phyloP scores from a whole-genome alignment of 2,329 filamentous ascomycete species.

The Monilinia vaccinii-corymbosi region DNA sequence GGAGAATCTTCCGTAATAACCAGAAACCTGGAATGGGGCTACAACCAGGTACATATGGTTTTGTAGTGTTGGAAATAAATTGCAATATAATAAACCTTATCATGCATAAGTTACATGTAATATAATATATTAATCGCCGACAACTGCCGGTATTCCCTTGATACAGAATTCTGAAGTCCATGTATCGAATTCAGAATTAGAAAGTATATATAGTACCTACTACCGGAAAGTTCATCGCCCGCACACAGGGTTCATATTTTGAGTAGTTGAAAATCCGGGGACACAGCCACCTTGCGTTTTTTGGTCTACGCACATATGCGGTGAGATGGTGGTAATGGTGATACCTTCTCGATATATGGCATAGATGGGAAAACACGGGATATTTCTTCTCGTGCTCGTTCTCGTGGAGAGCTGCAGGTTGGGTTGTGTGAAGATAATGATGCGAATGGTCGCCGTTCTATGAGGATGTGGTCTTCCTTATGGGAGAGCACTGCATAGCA shows the following conservation, averaged over 20 bases:
- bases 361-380: conserved; percentile 9
- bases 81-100: conserved; percentile 10
- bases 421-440: conserved; percentile 9
- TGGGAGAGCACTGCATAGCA: conserved; percentile 10
- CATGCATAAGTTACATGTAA: conserved; percentile 7
- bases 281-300: conserved; percentile 9
- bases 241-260: conserved; percentile 3
- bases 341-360: conserved; percentile 1
- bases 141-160: conserved; percentile 6
- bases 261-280: conserved; percentile 6
- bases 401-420: conserved; percentile 11
- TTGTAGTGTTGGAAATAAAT: conserved; percentile 10
- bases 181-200: not conserved
- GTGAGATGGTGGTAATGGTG: not conserved
- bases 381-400: conserved; percentile 9
- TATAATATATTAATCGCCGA: conserved; percentile 14
- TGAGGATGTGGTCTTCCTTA: conserved; percentile 8
- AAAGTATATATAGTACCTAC: conserved; percentile 11
- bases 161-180: not conserved
- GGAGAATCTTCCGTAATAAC: conserved; percentile 6
- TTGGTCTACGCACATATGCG: not conserved
- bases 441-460: conserved; percentile 11
- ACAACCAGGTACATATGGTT: conserved; percentile 14
- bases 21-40: conserved; percentile 2
- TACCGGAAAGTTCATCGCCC: conserved; percentile 6